Conservation (phyloP, 1,284 basidiomycete species). For the Austropuccinia psidii region DNA sequence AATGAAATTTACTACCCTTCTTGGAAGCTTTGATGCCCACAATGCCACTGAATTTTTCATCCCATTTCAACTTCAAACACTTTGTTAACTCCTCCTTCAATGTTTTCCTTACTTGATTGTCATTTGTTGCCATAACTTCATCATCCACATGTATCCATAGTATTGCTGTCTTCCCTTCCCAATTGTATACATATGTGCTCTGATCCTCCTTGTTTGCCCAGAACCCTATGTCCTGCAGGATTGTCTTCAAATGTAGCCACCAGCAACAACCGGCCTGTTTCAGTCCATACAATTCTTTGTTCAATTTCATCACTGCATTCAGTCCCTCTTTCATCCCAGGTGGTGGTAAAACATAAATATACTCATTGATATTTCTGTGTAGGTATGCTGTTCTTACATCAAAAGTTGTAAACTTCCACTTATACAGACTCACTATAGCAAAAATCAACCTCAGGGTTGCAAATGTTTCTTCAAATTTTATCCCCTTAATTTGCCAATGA, state of each 20-base stretch:
- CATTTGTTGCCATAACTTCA: background rate
- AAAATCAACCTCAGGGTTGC: constrained; percentile 8
- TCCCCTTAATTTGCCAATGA: constrained; percentile 26
- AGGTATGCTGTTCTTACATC: constrained; percentile 18
- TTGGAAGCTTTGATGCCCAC: too few species aligned
- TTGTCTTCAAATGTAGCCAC: background rate
- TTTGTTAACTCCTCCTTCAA: too few species aligned
- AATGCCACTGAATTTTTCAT: too few species aligned
- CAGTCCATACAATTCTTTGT: background rate
- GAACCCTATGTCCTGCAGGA: background rate
- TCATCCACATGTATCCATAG: too few species aligned
- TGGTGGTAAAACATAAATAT: background rate
- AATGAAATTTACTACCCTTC: too few species aligned
- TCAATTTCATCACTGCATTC: background rate
- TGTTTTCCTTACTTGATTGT: background rate
- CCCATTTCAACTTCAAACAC: too few species aligned
- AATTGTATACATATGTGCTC: background rate
- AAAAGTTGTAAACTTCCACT: constrained; percentile 10
- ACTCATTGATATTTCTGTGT: background rate
- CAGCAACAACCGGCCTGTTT: background rate
- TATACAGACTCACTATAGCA: background rate
- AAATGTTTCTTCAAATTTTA: constrained; percentile 36
- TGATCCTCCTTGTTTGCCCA: background rate
- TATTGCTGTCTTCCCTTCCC: background rate
- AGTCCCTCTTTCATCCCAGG: background rate